Conservation (phyloP, 306 rosid genomes). For the Alnus glutinosa region DNA sequence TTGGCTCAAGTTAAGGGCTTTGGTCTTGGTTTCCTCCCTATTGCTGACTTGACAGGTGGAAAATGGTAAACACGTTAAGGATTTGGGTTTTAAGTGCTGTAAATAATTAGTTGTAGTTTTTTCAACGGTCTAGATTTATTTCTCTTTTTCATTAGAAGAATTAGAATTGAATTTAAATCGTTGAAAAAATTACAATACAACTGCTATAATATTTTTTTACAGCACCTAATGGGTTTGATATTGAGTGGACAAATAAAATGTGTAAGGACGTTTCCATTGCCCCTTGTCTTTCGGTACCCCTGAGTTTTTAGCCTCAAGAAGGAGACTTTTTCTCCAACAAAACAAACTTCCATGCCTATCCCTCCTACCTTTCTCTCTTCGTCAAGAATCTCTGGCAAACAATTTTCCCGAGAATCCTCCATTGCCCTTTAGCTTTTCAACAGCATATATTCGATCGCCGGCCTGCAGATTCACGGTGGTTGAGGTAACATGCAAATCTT, state of each 20-base stretch:
- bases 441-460: background rate
- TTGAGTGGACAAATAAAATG: conserved; percentile 6
- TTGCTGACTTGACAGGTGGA: background rate
- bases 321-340: conserved; percentile 52
- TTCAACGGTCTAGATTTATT: too few species aligned
- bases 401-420: conserved; percentile 16
- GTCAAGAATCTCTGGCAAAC: conserved; percentile 25
- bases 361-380: conserved; percentile 18
- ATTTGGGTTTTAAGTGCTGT: too few species aligned
- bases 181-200: too few species aligned
- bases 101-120: too few species aligned
- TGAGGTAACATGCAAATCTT: background rate
- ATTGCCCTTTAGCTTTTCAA: background rate
- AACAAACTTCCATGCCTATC: conserved; percentile 28
- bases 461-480: background rate
- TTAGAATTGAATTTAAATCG: too few species aligned
- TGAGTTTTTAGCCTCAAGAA: conserved; percentile 45
- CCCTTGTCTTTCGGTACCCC: conserved; percentile 51
- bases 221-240: background rate
- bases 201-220: too few species aligned
- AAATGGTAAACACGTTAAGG: background rate
- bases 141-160: too few species aligned
- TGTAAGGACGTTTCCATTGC: background rate
- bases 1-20: too few species aligned
- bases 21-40: too few species aligned